Evolutionary conservation across 2,329 filamentous ascomycete genomes (phyloP).

Genomic region (Penicillium sp.): DNA sequence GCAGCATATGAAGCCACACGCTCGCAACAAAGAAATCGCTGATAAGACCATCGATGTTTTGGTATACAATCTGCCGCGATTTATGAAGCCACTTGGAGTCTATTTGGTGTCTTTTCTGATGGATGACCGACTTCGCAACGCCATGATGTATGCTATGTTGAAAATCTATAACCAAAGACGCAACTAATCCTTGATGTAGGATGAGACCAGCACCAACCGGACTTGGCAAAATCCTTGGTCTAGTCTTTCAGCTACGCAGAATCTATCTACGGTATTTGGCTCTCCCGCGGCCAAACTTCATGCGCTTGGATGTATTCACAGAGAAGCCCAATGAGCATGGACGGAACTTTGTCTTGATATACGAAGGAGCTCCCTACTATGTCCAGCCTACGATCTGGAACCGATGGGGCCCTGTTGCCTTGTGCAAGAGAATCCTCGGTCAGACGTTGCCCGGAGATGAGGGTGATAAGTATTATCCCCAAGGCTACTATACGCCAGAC

Average conservation of each 20-base stretch:
- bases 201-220: slow-evolving; percentile 34
- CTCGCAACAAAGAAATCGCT: slow-evolving; percentile 49
- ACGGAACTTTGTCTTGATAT: slow-evolving; percentile 48
- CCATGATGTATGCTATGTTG: slow-evolving; percentile 63
- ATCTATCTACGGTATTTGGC: slow-evolving; percentile 53
- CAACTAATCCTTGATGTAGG: slow-evolving; percentile 17
- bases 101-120: slow-evolving; percentile 54
- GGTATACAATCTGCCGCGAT: slow-evolving; percentile 48
- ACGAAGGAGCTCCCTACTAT: slow-evolving; percentile 61
- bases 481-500: slow-evolving; percentile 50
- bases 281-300: slow-evolving; percentile 51
- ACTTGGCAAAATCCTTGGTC: slow-evolving; percentile 38
- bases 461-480: slow-evolving; percentile 43
- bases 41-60: slow-evolving; percentile 57
- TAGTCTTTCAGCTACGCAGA: slow-evolving; percentile 48
- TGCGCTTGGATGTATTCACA: slow-evolving; percentile 37
- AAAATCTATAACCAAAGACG: too few relatives aligned
- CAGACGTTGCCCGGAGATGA: slow-evolving; percentile 45
- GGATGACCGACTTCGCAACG: slow-evolving; percentile 56
- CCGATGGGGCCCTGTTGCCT: slow-evolving; percentile 55
- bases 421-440: slow-evolving; percentile 44
- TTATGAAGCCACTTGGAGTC: slow-evolving; percentile 43
- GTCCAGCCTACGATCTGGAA: slow-evolving; percentile 54
- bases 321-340: slow-evolving; percentile 51
- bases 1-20: slow-evolving; percentile 51